A percentile compares a stretch with the other conserved stretches of the same genome.
phyloP scores from a whole-genome alignment of 2,329 filamentous ascomycete species.

The Ploettnerulaceae sp. region DNA sequence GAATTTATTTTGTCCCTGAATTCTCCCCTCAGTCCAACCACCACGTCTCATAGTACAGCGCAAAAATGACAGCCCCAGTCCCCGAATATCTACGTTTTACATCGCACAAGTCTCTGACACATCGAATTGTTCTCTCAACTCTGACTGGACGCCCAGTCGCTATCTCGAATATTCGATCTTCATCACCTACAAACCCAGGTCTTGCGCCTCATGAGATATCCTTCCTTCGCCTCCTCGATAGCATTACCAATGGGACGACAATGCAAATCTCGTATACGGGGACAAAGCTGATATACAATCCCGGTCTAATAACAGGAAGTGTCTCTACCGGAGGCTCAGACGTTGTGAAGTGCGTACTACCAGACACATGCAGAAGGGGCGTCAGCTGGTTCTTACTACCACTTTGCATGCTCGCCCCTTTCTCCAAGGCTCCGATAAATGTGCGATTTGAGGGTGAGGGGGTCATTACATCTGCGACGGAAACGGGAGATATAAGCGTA shows the following conservation, averaged over 20 bases:
- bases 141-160: slow-evolving; percentile 85
- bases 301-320: slow-evolving; percentile 85
- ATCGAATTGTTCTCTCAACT: slow-evolving; percentile 83
- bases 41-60: neutral
- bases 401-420: slow-evolving; percentile 84
- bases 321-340: slow-evolving; percentile 65
- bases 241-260: slow-evolving; percentile 88
- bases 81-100: slow-evolving; percentile 65
- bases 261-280: slow-evolving; percentile 97
- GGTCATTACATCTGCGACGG: slow-evolving; percentile 84
- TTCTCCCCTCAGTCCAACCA: neutral
- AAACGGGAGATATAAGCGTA: slow-evolving; percentile 79
- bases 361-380: slow-evolving; percentile 70
- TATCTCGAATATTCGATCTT: slow-evolving; percentile 88
- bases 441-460: slow-evolving; percentile 85
- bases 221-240: slow-evolving; percentile 88
- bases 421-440: slow-evolving; percentile 87
- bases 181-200: slow-evolving; percentile 80
- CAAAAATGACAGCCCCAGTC: slow-evolving; percentile 31
- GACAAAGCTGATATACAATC: slow-evolving; percentile 86
- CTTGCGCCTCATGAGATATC: slow-evolving; percentile 91
- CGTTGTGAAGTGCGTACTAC: slow-evolving; percentile 75
- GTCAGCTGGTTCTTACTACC: slow-evolving; percentile 90
- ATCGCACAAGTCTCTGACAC: slow-evolving; percentile 74
- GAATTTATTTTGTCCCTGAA: too few relatives aligned